A percentile compares a stretch with the other conserved stretches of the same genome.
phyloP scores from a whole-genome alignment of 257 asterid genomes.

The Scutellaria galericulata region DNA sequence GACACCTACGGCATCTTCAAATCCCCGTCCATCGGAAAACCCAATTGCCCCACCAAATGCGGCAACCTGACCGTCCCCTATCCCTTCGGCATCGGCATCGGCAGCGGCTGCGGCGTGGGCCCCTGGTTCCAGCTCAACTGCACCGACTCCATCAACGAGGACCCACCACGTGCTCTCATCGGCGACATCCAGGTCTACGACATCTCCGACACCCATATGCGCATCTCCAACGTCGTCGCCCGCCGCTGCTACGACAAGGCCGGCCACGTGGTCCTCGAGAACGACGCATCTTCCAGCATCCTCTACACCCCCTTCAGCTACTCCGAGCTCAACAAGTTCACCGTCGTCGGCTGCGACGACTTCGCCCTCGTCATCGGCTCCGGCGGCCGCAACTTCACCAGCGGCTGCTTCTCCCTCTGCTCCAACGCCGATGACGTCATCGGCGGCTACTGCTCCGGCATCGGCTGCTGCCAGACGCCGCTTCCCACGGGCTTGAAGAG shows the following conservation, averaged over 20 bases:
- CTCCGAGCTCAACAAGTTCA: conserved; percentile 58
- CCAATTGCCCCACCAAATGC: conserved; percentile 49
- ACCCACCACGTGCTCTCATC: conserved; percentile 52
- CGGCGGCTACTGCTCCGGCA: conserved; percentile 59
- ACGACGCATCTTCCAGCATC: conserved; percentile 40
- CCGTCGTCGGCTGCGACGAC: conserved; percentile 72
- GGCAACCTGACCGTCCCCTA: conserved; percentile 66
- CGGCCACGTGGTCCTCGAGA: conserved; percentile 24
- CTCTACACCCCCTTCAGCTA: conserved; percentile 50
- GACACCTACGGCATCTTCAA: conserved; percentile 42
- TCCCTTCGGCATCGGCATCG: conserved; percentile 62
- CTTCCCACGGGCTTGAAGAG: conserved; percentile 53
- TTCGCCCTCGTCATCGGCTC: conserved; percentile 40
- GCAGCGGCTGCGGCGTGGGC: conserved; percentile 44
- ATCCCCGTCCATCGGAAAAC: conserved; percentile 45
- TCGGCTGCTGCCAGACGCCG: conserved; percentile 80
- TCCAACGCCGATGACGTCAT: conserved; percentile 41
- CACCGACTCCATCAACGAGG: conserved; percentile 36
- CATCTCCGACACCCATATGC: conserved; percentile 59
- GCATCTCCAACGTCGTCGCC: conserved; percentile 53
- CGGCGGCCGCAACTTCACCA: conserved; percentile 37
- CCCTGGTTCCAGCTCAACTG: conserved; percentile 47
- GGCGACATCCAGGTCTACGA: conserved; percentile 39
- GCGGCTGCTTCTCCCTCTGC: conserved; percentile 65
- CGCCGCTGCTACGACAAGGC: conserved; percentile 46